A percentile compares a stretch with the other conserved stretches of the same genome.
Evolutionary conservation across 1,139 yeast species (phyloP).

Genomic region (Nakaseomyces delphensis): DNA sequence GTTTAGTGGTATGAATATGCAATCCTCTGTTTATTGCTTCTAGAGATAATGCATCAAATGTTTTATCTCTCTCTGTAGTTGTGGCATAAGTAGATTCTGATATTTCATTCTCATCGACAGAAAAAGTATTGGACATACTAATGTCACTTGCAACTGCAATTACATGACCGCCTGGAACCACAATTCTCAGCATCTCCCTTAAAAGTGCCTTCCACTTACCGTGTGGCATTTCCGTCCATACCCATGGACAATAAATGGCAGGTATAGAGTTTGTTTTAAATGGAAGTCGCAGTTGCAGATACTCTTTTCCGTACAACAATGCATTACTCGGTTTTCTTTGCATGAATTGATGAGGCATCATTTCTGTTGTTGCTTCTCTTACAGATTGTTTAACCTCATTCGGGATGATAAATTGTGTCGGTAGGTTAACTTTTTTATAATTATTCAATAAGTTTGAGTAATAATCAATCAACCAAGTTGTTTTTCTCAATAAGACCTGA

Average conservation of each 20-base stretch:
- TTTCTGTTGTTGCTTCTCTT: slow-evolving; percentile 2
- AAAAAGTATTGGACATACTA: slow-evolving; percentile 18
- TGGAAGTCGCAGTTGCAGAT: slow-evolving; percentile 22
- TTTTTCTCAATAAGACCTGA: slow-evolving; percentile 7
- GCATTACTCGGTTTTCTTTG: slow-evolving; percentile 12
- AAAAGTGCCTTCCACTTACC: slow-evolving; percentile 26
- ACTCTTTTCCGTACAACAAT: slow-evolving; percentile 17
- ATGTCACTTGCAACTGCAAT: slow-evolving; percentile 22
- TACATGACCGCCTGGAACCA: slow-evolving; percentile 27
- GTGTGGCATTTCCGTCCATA: slow-evolving; percentile 23
- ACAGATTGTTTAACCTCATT: slow-evolving; percentile 6
- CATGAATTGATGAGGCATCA: slow-evolving; percentile 8
- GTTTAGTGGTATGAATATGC: slow-evolving; percentile 26
- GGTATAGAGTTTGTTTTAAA: slow-evolving; percentile 24
- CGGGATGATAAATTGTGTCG: slow-evolving; percentile 17
- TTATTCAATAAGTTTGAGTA: slow-evolving; percentile 17
- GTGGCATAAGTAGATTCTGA: slow-evolving; percentile 12
- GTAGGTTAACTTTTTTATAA: slow-evolving; percentile 16
- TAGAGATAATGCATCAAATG: slow-evolving; percentile 21
- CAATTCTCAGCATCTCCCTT: slow-evolving; percentile 23
- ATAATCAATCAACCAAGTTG: slow-evolving; percentile 19
- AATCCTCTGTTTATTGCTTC: slow-evolving; percentile 26
- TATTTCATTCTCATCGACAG: slow-evolving; percentile 5
- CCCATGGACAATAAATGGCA: slow-evolving; percentile 24
- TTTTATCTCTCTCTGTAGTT: slow-evolving; percentile 20